Conservation (phyloP, 2,329 filamentous ascomycete species). For the Fonsecaea multimorphosa region DNA sequence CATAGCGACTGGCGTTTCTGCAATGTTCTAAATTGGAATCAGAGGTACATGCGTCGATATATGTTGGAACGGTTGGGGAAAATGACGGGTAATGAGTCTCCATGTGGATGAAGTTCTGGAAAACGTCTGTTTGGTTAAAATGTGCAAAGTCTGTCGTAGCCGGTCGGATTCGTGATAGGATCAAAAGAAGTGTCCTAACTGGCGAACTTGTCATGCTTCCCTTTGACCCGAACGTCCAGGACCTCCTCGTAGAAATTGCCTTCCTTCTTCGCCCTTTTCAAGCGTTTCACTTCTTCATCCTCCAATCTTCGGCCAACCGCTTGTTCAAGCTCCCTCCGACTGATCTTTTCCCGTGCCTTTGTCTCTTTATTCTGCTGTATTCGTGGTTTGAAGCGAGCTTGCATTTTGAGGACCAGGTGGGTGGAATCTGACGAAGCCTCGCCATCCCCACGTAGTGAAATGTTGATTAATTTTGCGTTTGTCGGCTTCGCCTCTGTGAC, state of each 20-base stretch:
- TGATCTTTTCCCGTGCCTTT: slow-evolving; percentile 84
- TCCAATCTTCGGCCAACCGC: slow-evolving; percentile 76
- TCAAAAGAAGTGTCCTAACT: slow-evolving; percentile 36
- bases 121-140: background rate
- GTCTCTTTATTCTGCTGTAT: slow-evolving; percentile 80
- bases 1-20: slow-evolving; percentile 33
- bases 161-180: background rate
- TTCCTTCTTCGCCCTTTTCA: slow-evolving; percentile 83
- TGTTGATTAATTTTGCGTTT: slow-evolving; percentile 32
- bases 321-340: slow-evolving; percentile 80
- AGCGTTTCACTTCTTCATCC: slow-evolving; percentile 81
- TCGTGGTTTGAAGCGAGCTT: slow-evolving; percentile 88
- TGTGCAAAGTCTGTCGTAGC: background rate
- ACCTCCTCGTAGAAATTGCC: slow-evolving; percentile 89
- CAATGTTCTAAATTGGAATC: background rate
- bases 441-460: slow-evolving; percentile 38
- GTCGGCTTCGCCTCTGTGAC: slow-evolving; percentile 16
- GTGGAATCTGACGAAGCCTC: slow-evolving; percentile 26
- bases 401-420: slow-evolving; percentile 75
- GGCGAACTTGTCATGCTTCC: slow-evolving; percentile 85
- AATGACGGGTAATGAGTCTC: slow-evolving; percentile 7
- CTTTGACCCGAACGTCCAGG: slow-evolving; percentile 86
- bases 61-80: slow-evolving; percentile 17
- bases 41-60: slow-evolving; percentile 18
- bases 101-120: slow-evolving; percentile 2